Percentiles rank a stretch among this genome's conserved stretches.
Evolutionary conservation across 176 grass and related monocot species (phyloP).

Genomic region (Eleusine indica): DNA sequence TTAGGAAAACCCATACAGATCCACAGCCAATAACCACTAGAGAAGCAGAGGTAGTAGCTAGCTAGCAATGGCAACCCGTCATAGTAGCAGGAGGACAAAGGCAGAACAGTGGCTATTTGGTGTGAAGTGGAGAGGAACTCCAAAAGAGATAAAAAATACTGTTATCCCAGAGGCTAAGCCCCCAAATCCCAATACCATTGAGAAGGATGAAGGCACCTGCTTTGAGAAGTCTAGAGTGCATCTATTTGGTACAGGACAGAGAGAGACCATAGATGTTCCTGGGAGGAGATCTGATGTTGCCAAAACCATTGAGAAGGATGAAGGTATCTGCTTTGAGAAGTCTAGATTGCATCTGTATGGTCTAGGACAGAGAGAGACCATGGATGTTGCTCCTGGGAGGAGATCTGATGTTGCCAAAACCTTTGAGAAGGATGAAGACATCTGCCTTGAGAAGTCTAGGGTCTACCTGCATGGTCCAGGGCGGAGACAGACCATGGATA

Average conservation of each 20-base stretch:
- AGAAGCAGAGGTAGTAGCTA: conserved; percentile 1
- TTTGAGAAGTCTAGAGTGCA: conserved; percentile 41
- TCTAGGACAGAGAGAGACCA: conserved; percentile 20
- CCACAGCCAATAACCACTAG: conserved; percentile 27
- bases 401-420: conserved; percentile 24
- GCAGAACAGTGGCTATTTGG: conserved; percentile 46
- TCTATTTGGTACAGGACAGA: conserved; percentile 21
- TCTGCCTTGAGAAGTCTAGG: conserved; percentile 40
- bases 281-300: too few species aligned
- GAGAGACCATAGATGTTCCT: conserved; percentile 7
- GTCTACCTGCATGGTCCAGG: conserved; percentile 25
- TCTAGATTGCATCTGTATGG: conserved; percentile 30
- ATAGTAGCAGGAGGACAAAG: conserved; percentile 42
- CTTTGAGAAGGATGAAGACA: conserved; percentile 32
- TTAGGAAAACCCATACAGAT: conserved; percentile 31
- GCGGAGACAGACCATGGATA: conserved; percentile 22
- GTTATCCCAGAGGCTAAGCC: conserved; percentile 40
- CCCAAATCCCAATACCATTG: conserved; percentile 4
- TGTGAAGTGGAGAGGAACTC: conserved; percentile 43
- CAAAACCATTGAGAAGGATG: conserved; percentile 17
- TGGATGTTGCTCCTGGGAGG: not conserved
- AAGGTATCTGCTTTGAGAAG: conserved; percentile 33
- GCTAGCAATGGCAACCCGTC: conserved; percentile 42
- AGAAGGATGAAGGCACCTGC: conserved; percentile 39
- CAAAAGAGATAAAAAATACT: conserved; percentile 39